Evolutionary conservation across 192 early-diverging fungal genomes (phyloP).

Genomic region (Chytriomyces hyalinus): DNA sequence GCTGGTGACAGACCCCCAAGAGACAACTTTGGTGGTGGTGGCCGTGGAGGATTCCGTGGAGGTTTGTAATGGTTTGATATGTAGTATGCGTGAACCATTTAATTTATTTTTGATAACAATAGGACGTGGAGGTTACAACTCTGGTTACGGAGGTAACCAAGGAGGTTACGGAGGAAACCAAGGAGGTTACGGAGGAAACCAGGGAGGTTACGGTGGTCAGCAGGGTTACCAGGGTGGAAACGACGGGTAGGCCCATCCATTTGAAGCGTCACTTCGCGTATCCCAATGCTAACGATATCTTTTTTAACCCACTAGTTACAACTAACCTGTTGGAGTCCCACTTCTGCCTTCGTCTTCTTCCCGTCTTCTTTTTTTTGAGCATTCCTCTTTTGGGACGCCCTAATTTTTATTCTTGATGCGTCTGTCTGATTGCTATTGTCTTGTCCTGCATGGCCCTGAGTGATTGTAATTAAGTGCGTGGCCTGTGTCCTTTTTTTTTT

Average conservation of each 20-base stretch:
- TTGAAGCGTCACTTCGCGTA: neutral
- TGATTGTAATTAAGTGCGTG: neutral
- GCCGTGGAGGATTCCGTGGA: slow-evolving; percentile 43
- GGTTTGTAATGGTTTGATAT: neutral
- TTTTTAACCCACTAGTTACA: neutral
- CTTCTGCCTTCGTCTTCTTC: neutral
- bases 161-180: neutral
- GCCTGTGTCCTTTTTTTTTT: neutral
- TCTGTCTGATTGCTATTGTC: neutral
- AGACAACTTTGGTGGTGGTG: slow-evolving; percentile 35
- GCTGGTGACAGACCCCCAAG: slow-evolving; percentile 25
- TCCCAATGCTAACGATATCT: neutral
- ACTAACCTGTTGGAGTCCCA: neutral
- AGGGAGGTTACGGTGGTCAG: slow-evolving; percentile 26
- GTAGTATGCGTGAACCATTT: neutral
- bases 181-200: slow-evolving; percentile 38
- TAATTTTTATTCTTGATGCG: too few species aligned
- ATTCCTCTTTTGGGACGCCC: too few species aligned
- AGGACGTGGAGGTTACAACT: slow-evolving; percentile 9
- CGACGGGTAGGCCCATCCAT: slow-evolving; percentile 16
- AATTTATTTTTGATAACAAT: neutral
- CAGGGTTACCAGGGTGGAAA: slow-evolving; percentile 20
- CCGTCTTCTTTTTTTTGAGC: too few species aligned
- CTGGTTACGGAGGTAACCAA: slow-evolving; percentile 4
- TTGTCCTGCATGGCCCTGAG: slow-evolving; percentile 8